Conservation (phyloP, 2,329 filamentous ascomycete species). For the Botrytis fabae region DNA sequence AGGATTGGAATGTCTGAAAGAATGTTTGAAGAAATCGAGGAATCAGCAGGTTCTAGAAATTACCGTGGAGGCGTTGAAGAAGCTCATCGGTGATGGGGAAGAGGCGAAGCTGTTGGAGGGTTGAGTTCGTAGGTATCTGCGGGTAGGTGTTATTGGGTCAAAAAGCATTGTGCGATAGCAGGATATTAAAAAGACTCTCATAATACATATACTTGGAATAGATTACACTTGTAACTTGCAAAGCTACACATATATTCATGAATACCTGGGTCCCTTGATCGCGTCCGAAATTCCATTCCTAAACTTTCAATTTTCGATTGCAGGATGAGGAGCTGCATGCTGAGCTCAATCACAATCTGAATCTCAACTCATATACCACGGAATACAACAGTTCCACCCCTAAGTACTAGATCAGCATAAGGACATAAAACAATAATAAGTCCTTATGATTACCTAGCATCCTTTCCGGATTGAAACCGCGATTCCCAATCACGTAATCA, state of each 20-base stretch:
- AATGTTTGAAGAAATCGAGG: slow-evolving; percentile 67
- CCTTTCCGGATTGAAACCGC: not conserved
- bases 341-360: not conserved
- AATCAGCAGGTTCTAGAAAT: slow-evolving; percentile 69
- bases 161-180: not conserved
- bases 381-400: not conserved
- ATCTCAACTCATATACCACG: not conserved
- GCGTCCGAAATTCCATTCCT: not conserved
- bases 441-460: not conserved
- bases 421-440: not conserved
- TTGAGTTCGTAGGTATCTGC: not conserved
- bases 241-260: not conserved
- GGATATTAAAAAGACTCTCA: not conserved
- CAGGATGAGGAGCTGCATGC: not conserved
- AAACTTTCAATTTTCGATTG: not conserved
- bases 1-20: slow-evolving; percentile 68
- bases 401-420: not conserved
- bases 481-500: not conserved
- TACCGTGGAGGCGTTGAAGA: slow-evolving; percentile 71
- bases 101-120: not conserved
- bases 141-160: not conserved
- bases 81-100: slow-evolving; percentile 32
- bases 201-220: not conserved
- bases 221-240: not conserved
- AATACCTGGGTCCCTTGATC: not conserved